phyloP scores from a whole-genome alignment of 352 stramenopile genomes.

The Globisporangium rhizosaccharum region DNA sequence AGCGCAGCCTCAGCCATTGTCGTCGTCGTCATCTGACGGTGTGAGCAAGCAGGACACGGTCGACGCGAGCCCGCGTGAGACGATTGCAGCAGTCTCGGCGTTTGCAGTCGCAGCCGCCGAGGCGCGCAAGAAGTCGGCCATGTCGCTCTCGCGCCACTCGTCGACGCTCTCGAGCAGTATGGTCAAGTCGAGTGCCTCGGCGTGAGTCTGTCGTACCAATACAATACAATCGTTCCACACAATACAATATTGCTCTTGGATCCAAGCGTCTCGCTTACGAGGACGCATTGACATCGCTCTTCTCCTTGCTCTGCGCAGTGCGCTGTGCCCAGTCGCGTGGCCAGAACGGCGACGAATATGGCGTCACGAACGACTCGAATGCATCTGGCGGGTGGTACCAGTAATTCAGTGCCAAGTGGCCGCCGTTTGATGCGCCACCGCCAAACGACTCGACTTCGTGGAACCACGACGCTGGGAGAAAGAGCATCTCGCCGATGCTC shows the following conservation, averaged over 20 bases:
- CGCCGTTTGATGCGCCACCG: conserved; percentile 24
- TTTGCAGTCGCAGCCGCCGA: conserved; percentile 44
- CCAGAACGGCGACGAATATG: conserved; percentile 83
- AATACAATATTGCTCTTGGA: not conserved
- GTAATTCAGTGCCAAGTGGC: conserved; percentile 87
- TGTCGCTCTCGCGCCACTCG: conserved; percentile 45
- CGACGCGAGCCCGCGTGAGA: conserved; percentile 14
- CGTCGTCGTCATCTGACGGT: no score
- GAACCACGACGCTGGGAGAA: conserved; percentile 96
- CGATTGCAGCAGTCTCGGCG: conserved; percentile 43
- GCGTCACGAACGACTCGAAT: conserved; percentile 41
- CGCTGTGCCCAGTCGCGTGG: conserved; percentile 55
- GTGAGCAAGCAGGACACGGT: not conserved
- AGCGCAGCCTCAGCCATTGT: no score
- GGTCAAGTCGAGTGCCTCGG: conserved; percentile 5
- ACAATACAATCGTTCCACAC: conserved; percentile 1
- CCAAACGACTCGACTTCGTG: conserved; percentile 93
- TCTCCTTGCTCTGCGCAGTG: conserved; percentile 9
- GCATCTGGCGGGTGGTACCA: conserved; percentile 85
- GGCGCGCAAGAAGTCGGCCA: conserved; percentile 45
- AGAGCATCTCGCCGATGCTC: conserved; percentile 92
- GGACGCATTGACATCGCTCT: not conserved
- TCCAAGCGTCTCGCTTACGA: not conserved
- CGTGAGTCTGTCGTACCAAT: not conserved
- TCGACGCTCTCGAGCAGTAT: conserved; percentile 18